A percentile compares a stretch with the other conserved stretches of the same genome.
phyloP scores from a whole-genome alignment of 2,329 filamentous ascomycete species.

The Verticillium nubilum region DNA sequence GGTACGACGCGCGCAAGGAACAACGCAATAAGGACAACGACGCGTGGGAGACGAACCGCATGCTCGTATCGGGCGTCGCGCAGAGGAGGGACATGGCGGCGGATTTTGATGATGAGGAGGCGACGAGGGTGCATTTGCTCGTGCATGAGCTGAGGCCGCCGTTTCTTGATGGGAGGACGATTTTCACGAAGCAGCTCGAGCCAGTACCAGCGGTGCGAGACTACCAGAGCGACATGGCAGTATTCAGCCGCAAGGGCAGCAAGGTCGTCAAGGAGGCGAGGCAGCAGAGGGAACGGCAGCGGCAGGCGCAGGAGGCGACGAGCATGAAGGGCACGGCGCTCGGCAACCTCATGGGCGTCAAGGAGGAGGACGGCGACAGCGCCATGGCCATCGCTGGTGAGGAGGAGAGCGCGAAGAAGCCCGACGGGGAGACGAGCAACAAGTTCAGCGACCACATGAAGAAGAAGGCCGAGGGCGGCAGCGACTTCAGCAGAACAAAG shows the following conservation, averaged over 20 bases:
- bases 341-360: constrained; percentile 92
- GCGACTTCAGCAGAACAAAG: constrained; percentile 90
- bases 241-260: constrained; percentile 93
- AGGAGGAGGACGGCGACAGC: constrained; percentile 88
- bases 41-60: constrained; percentile 97
- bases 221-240: constrained; percentile 96
- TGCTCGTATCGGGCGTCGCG: constrained; percentile 93
- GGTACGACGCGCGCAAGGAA: constrained; percentile 62
- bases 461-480: constrained; percentile 74
- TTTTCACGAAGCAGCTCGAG: constrained; percentile 96
- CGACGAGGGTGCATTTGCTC: constrained; percentile 80
- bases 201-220: constrained; percentile 90
- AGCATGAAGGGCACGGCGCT: constrained; percentile 87
- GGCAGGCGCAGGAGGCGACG: constrained; percentile 91
- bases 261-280: constrained; percentile 86
- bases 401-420: constrained; percentile 45
- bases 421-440: constrained; percentile 35
- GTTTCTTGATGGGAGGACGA: constrained; percentile 87
- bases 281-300: constrained; percentile 87
- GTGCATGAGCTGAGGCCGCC: constrained; percentile 92
- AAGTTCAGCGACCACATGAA: constrained; percentile 93
- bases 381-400: constrained; percentile 72
- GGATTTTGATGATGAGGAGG: constrained; percentile 90
- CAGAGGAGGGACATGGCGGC: constrained; percentile 76
- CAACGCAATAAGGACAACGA: constrained; percentile 94